phyloP scores from a whole-genome alignment of 176 grass and related monocot genomes.

The Phoenix dactylifera region DNA sequence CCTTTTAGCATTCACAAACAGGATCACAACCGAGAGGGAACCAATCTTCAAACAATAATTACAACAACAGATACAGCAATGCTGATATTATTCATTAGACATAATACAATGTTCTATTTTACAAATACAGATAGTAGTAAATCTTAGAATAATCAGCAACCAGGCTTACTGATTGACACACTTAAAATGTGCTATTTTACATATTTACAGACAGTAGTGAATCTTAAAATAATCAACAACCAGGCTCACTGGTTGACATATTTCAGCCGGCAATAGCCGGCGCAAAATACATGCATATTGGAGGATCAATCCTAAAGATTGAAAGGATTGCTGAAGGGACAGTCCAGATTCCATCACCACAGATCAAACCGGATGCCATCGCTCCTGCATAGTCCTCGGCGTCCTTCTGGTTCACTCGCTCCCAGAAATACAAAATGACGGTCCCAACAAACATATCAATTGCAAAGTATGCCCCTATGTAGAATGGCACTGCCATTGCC shows the following conservation, averaged over 20 bases:
- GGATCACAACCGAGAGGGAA: too few species aligned
- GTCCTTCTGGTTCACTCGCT: constrained; percentile 53
- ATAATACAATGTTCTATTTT: too few species aligned
- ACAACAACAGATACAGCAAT: too few species aligned
- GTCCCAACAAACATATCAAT: constrained; percentile 88
- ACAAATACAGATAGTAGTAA: too few species aligned
- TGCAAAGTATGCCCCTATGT: constrained; percentile 84
- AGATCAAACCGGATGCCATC: constrained; percentile 71
- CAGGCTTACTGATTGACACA: too few species aligned
- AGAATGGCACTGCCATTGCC: constrained; percentile 86
- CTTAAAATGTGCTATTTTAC: not conserved
- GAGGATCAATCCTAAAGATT: constrained; percentile 62
- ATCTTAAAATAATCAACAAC: too few species aligned
- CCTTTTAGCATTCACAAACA: too few species aligned
- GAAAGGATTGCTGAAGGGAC: constrained; percentile 67
- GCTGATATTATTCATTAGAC: too few species aligned
- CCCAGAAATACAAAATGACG: constrained; percentile 60
- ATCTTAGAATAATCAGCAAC: too few species aligned
- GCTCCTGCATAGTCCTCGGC: constrained; percentile 57
- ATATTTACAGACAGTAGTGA: too few species aligned
- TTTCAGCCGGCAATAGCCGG: constrained; percentile 31
- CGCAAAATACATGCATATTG: constrained; percentile 84
- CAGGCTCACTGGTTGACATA: too few species aligned
- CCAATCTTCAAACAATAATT: too few species aligned
- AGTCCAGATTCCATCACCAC: constrained; percentile 86